Conservation (phyloP, 2,329 filamentous ascomycete genomes). For the Fusarium oligoseptatum region DNA sequence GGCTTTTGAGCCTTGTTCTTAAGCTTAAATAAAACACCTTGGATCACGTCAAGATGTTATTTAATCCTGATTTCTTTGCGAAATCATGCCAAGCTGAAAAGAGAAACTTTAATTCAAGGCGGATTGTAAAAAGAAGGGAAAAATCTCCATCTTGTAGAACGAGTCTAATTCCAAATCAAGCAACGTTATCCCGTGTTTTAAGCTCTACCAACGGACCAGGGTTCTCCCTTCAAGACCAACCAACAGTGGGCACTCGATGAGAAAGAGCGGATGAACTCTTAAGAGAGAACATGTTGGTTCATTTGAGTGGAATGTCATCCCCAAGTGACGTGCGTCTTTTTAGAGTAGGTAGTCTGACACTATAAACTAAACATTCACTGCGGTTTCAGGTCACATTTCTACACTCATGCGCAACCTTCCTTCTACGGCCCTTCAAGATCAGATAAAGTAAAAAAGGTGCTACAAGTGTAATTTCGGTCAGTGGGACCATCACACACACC, state of each 20-base stretch:
- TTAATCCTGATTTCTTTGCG: neutral
- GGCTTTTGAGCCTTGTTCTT: slow-evolving; percentile 4
- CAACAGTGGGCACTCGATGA: neutral
- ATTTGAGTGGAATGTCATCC: neutral
- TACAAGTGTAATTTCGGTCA: slow-evolving; percentile 38
- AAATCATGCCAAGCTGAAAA: neutral
- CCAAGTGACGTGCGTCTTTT: slow-evolving; percentile 2
- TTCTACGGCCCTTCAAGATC: slow-evolving; percentile 28
- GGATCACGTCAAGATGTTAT: neutral
- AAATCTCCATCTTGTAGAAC: neutral
- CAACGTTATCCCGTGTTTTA: slow-evolving; percentile 19
- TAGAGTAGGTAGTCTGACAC: neutral
- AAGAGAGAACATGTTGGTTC: neutral
- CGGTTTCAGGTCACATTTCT: neutral
- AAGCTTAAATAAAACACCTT: slow-evolving; percentile 13
- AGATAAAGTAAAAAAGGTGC: slow-evolving; percentile 39
- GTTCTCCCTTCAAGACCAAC: neutral
- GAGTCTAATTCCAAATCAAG: slow-evolving; percentile 1
- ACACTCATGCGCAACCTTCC: slow-evolving; percentile 1
- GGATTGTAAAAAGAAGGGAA: neutral
- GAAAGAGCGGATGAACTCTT: slow-evolving; percentile 27
- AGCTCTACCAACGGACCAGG: slow-evolving; percentile 9
- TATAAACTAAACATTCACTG: neutral
- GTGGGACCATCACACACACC: slow-evolving; percentile 22
- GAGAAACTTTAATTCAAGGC: neutral